Conservation (phyloP, 257 asterid species). For the Voacanga thouarsii region DNA sequence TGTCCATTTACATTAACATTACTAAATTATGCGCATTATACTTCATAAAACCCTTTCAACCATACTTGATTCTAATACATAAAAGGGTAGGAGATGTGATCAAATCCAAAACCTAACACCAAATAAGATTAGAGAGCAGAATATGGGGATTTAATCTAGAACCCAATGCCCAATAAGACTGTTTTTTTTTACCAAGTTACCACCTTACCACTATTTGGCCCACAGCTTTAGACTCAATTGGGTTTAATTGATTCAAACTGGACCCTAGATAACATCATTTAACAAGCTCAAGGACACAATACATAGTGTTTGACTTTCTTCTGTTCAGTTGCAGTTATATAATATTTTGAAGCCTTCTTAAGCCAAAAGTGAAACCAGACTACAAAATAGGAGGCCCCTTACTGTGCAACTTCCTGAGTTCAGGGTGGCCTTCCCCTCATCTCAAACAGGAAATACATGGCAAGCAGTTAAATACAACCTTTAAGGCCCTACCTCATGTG, state of each 20-base stretch:
- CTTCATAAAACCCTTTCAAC: not conserved
- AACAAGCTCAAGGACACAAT: not conserved
- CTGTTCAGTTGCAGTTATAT: not conserved
- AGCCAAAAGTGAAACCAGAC: not conserved
- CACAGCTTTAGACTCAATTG: not conserved
- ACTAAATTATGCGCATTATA: not conserved
- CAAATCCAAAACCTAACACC: not conserved
- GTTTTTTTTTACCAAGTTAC: not conserved
- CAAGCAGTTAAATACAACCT: slow-evolving; percentile 4
- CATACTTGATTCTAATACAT: not conserved
- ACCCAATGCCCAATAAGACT: not conserved
- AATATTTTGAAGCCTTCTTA: not conserved
- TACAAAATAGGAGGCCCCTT: not conserved
- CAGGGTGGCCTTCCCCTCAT: not conserved
- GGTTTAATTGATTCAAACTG: not conserved
- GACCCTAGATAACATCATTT: not conserved
- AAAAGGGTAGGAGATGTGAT: not conserved
- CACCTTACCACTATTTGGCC: not conserved
- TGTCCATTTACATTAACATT: not conserved
- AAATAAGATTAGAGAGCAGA: not conserved
- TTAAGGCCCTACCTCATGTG: slow-evolving; percentile 45
- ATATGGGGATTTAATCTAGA: not conserved
- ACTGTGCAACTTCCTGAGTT: not conserved
- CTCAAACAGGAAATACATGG: not conserved
- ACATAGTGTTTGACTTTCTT: not conserved